Base-by-base conservation (phyloP, 805 yeast genomes). In the Yamadazyma ubonensis region DNA sequence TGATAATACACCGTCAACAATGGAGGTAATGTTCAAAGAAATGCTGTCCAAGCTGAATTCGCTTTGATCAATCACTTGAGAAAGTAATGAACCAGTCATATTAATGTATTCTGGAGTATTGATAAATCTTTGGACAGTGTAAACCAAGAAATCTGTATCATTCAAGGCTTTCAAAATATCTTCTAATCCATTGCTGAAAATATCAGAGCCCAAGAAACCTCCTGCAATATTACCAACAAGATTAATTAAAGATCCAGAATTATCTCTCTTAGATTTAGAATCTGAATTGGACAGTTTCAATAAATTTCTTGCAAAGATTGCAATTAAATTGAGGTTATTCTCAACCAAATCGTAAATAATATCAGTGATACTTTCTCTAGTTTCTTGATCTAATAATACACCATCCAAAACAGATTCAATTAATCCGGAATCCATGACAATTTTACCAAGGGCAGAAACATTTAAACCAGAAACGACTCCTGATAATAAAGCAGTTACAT, bases 101-200 rank as follows among this genome's bases (percentile, higher is more conserved):
- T 65, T 63, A 16, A 59, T 55, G 46, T 68, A 68, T 3, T 53
- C 49, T 41, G 58, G 61, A 41, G 61, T 53, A 9, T 67, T 59
- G 29, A 69, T 44, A 41, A 65, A 54, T 28, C 59, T 44, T 49
- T 69, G 66, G n/a, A 63, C 50, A 8, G 61, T 55, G 48, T 66
- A 63, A 8, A 65, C 65, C 12, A 58, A 62, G 33, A 69, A 53
- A 10, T 67, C 70, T 5, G 74, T 68, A 43, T 67, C 64, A 52
- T 69, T 69, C 40, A 69, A 57, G 7, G 72, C 69, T 31, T 53
- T 48, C 27, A 63, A 46, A 8, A 53, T 41, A 29, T 55, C 66
- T n/a, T 44, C 44, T 36, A 61, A 54, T n/a, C 54, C 49, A 21
- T 50, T 41, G 26, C 48, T 46, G 21, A 65, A 55, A 5, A 60